A percentile compares a stretch with the other conserved stretches of the same genome.
phyloP scores from a whole-genome alignment of 805 yeast species.

The Candida sonorensis region DNA sequence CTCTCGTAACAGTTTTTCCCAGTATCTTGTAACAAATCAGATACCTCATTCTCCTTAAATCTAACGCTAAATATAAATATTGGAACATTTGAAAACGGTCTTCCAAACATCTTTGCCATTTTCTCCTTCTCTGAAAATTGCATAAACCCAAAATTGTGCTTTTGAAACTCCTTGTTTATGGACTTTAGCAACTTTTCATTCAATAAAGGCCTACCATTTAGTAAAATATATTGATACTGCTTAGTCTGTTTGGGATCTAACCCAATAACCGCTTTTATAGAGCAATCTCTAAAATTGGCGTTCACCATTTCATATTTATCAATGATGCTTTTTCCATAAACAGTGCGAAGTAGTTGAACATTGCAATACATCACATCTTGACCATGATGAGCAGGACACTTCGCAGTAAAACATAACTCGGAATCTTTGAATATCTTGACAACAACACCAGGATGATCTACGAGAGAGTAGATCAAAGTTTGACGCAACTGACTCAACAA shows the following conservation, averaged over 20 bases:
- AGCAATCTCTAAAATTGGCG: slow-evolving; percentile 21
- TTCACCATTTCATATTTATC: slow-evolving; percentile 21
- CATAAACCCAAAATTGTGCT: slow-evolving; percentile 14
- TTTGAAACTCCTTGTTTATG: slow-evolving; percentile 22
- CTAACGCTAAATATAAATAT: slow-evolving; percentile 29
- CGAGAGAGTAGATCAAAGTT: slow-evolving; percentile 24
- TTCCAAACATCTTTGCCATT: slow-evolving; percentile 23
- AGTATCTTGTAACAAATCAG: slow-evolving; percentile 37
- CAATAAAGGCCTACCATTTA: slow-evolving; percentile 33
- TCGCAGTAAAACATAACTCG: background rate
- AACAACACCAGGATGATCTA: slow-evolving; percentile 18
- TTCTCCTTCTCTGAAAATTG: slow-evolving; percentile 1
- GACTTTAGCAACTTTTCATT: slow-evolving; percentile 14
- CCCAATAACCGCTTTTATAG: slow-evolving; percentile 35
- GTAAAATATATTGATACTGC: slow-evolving; percentile 36
- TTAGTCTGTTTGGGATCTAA: slow-evolving; percentile 27
- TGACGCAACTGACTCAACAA: slow-evolving; percentile 25
- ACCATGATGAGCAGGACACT: background rate
- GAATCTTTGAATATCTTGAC: slow-evolving; percentile 9
- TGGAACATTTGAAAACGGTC: slow-evolving; percentile 32
- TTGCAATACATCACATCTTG: background rate
- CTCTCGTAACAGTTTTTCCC: slow-evolving; percentile 26
- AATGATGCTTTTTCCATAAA: slow-evolving; percentile 26
- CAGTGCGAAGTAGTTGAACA: slow-evolving; percentile 14
- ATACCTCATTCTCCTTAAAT: slow-evolving; percentile 7